These are phyloP conservation scores for Corylus heterophylla DNA, from an alignment of 306 rosid genomes.

Conservation along the genomic window DNA sequence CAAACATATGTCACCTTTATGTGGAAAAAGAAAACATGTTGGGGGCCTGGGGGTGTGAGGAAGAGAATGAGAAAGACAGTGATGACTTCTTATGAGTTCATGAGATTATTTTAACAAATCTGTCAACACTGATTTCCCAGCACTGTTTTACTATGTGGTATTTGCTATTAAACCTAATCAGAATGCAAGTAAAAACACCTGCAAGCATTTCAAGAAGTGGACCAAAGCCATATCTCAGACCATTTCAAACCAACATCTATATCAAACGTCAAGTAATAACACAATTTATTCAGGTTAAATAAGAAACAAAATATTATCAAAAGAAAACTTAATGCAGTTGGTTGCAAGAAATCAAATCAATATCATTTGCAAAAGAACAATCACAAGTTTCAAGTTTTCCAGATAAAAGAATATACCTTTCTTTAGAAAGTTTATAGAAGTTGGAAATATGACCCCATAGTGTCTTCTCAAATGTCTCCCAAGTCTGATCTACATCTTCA, in stretches of 20 bases:
- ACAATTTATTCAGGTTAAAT: neutral
- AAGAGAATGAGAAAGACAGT: neutral
- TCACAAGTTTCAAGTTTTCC: neutral
- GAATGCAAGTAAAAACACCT: neutral
- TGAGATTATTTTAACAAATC: neutral
- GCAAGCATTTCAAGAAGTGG: neutral
- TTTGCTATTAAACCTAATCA: neutral
- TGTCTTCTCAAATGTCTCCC: slow-evolving; percentile 97
- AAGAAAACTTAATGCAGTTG: slow-evolving; percentile 21
- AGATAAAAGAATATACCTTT: slow-evolving; percentile 56
- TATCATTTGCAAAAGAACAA: slow-evolving; percentile 26
- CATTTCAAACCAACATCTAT: slow-evolving; percentile 7
- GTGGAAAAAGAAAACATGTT: neutral
- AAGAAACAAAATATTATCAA: slow-evolving; percentile 4
- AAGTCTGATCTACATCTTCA: slow-evolving; percentile 90
- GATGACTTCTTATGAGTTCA: neutral
- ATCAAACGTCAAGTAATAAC: slow-evolving; percentile 19
- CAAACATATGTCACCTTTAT: neutral
- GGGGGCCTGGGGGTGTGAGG: too few species aligned
- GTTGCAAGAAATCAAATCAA: neutral
- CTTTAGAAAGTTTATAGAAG: slow-evolving; percentile 88
- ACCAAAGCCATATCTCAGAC: slow-evolving; percentile 4
- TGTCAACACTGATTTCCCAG: neutral
- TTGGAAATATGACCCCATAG: slow-evolving; percentile 86
- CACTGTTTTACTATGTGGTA: neutral